These are phyloP conservation scores for Sparassis latifolia DNA, from an alignment of 1,284 basidiomycete species.

Conservation along the genomic window DNA sequence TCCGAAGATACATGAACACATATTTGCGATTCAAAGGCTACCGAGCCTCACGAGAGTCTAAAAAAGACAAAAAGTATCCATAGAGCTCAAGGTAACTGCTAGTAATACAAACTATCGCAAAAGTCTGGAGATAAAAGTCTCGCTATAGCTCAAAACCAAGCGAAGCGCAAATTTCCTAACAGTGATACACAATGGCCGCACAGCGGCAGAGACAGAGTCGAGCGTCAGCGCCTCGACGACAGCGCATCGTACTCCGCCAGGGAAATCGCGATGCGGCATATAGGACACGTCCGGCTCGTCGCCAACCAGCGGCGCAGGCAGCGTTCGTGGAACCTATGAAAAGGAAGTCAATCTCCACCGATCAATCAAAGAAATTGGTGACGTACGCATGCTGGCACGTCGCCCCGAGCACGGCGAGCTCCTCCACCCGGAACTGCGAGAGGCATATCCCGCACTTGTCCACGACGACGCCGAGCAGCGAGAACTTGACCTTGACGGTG, in stretches of 20 bases:
- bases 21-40: too few relatives aligned
- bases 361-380: neutral
- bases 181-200: too few relatives aligned
- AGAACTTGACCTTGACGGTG: slow-evolving; percentile 72
- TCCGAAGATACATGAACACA: too few relatives aligned
- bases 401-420: slow-evolving; percentile 51
- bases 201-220: too few relatives aligned
- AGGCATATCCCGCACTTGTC: slow-evolving; percentile 79
- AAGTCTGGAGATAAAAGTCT: too few relatives aligned
- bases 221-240: too few relatives aligned
- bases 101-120: too few relatives aligned
- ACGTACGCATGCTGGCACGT: slow-evolving; percentile 67
- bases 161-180: too few relatives aligned
- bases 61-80: too few relatives aligned
- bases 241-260: neutral
- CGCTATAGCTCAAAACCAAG: too few relatives aligned
- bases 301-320: slow-evolving; percentile 52
- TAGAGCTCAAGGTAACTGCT: too few relatives aligned
- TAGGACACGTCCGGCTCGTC: slow-evolving; percentile 45
- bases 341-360: neutral
- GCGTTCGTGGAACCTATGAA: slow-evolving; percentile 45
- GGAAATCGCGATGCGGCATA: slow-evolving; percentile 30
- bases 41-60: too few relatives aligned
- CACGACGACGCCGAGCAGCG: slow-evolving; percentile 64
- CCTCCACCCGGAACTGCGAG: slow-evolving; percentile 63